phyloP scores from a whole-genome alignment of 768 basidiomycete genomes.

The Lentinula boryana region DNA sequence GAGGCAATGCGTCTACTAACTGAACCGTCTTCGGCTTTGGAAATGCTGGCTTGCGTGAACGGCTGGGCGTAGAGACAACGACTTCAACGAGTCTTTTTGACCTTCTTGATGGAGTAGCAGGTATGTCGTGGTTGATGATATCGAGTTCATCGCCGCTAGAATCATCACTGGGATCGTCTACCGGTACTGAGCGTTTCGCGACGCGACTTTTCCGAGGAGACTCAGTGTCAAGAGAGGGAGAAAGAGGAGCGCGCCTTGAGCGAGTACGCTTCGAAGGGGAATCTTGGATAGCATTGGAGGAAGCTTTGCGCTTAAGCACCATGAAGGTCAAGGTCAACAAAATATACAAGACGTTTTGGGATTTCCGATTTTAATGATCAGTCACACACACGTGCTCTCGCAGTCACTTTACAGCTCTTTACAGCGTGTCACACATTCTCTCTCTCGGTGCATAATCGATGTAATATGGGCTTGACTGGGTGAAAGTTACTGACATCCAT shows the following conservation, averaged over 20 bases:
- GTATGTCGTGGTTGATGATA: not conserved
- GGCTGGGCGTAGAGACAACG: not conserved
- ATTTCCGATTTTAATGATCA: not conserved
- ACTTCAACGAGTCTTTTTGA: not conserved
- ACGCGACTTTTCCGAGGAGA: not conserved
- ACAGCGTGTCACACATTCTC: not conserved
- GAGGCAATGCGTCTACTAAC: not conserved
- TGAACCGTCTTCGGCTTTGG: not conserved
- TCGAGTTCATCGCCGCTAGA: constrained; percentile 4
- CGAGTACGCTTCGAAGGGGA: constrained; percentile 29
- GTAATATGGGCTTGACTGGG: constrained; percentile 63
- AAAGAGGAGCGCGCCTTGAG: constrained; percentile 7
- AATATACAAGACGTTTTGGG: not conserved
- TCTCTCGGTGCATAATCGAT: not conserved
- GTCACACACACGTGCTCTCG: not conserved
- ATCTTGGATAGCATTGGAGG: constrained; percentile 12
- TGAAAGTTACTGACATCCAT: constrained; percentile 10
- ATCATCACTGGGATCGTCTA: not conserved
- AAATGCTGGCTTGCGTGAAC: not conserved
- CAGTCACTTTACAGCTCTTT: not conserved
- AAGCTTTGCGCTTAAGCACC: constrained; percentile 41
- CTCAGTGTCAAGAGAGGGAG: not conserved
- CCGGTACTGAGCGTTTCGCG: not conserved
- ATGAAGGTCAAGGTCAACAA: constrained; percentile 14
- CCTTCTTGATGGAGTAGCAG: not conserved